These are phyloP conservation scores for Canavalia gladiata DNA, from an alignment of 306 rosid species.

Conservation along the genomic window DNA sequence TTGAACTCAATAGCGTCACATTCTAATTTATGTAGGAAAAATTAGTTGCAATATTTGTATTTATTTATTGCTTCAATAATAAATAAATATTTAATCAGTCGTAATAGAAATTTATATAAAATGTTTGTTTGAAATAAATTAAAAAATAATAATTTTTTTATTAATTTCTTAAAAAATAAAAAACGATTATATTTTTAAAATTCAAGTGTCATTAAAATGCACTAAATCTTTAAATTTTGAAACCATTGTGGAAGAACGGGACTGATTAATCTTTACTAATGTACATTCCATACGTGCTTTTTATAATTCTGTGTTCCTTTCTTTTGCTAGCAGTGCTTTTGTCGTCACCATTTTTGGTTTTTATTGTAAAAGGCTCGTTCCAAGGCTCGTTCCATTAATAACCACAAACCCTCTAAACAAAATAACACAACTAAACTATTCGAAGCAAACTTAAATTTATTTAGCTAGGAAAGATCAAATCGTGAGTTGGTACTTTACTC, in stretches of 20 bases:
- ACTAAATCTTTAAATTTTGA: neutral
- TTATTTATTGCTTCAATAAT: neutral
- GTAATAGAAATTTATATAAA: neutral
- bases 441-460: neutral
- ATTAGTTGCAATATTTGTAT: neutral
- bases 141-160: no score
- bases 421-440: neutral
- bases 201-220: neutral
- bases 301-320: neutral
- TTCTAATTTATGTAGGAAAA: neutral
- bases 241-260: neutral
- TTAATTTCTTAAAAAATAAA: no score
- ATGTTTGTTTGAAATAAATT: neutral
- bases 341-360: neutral
- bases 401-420: neutral
- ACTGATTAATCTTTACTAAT: neutral
- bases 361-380: neutral
- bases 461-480: neutral
- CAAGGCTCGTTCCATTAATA: conserved; percentile 2
- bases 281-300: neutral
- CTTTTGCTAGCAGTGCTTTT: conserved; percentile 29
- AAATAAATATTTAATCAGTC: neutral
- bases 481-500: neutral
- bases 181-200: neutral
- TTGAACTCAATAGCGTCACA: no score